These are phyloP conservation scores for Boletus mariae DNA, from an alignment of 1,284 basidiomycete species.

Conservation along the genomic window DNA sequence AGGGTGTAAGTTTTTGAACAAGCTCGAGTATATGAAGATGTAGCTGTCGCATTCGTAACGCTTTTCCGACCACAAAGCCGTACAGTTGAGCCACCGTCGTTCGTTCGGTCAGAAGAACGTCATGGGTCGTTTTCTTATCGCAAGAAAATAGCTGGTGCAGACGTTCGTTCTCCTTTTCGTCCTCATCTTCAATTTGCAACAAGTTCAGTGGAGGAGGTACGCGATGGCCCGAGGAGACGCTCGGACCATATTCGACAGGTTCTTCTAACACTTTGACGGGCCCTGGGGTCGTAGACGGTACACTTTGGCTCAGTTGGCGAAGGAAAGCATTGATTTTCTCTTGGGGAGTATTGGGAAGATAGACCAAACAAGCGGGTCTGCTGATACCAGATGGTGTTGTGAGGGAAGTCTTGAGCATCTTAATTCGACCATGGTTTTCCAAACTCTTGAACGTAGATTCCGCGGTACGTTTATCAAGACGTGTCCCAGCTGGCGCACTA, in stretches of 20 bases:
- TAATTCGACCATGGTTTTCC: slow-evolving; percentile 61
- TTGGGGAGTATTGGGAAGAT: slow-evolving; percentile 53
- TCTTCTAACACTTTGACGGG: slow-evolving; percentile 47
- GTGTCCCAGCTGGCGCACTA: slow-evolving; percentile 62
- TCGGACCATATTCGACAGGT: slow-evolving; percentile 50
- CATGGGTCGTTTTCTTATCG: slow-evolving; percentile 51
- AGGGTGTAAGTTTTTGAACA: slow-evolving; percentile 40
- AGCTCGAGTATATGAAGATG: slow-evolving; percentile 55
- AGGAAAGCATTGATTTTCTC: slow-evolving; percentile 54
- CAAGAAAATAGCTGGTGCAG: slow-evolving; percentile 50
- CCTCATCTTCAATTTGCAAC: slow-evolving; percentile 40
- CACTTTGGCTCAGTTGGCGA: slow-evolving; percentile 42
- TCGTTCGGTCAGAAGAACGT: slow-evolving; percentile 60
- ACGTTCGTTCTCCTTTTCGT: slow-evolving; percentile 39
- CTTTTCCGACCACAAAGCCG: slow-evolving; percentile 65
- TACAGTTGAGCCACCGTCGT: slow-evolving; percentile 64
- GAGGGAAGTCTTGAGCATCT: slow-evolving; percentile 59
- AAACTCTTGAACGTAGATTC: slow-evolving; percentile 55
- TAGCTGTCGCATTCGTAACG: slow-evolving; percentile 56
- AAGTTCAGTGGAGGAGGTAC: slow-evolving; percentile 39
- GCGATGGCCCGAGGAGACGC: slow-evolving; percentile 29
- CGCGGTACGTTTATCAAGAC: slow-evolving; percentile 71
- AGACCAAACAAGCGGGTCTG: slow-evolving; percentile 55
- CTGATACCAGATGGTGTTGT: slow-evolving; percentile 48
- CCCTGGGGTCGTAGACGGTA: slow-evolving; percentile 32